phyloP scores from a whole-genome alignment of 1,284 basidiomycete genomes.

The Trametes pubescens region DNA sequence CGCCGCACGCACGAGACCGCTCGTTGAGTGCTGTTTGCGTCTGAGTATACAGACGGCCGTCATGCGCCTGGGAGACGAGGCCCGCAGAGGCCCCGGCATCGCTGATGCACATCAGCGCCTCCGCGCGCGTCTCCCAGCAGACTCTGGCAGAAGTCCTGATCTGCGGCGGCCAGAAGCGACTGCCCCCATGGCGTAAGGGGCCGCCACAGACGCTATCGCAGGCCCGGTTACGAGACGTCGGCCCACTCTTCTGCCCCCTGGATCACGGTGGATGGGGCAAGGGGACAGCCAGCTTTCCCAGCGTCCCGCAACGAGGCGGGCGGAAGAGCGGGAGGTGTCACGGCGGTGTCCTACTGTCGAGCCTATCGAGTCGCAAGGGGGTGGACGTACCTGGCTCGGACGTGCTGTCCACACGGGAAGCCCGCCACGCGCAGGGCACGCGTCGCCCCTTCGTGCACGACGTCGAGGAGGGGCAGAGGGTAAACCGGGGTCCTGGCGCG shows the following conservation, averaged over 20 bases:
- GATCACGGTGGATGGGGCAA: background rate
- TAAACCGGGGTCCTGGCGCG: background rate
- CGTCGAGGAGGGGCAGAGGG: background rate
- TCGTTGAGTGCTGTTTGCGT: conserved; percentile 5
- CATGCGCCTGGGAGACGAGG: conserved; percentile 4
- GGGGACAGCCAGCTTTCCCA: background rate
- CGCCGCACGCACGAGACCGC: conserved; percentile 1
- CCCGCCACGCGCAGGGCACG: conserved; percentile 8
- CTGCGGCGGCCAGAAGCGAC: conserved; percentile 14
- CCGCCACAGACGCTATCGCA: conserved; percentile 4
- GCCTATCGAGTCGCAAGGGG: background rate
- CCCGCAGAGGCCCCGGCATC: conserved; percentile 15
- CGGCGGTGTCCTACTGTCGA: conserved; percentile 1
- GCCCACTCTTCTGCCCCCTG: background rate
- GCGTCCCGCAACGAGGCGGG: conserved; percentile 2
- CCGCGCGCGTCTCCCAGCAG: background rate
- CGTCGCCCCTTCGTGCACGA: background rate
- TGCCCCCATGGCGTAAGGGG: background rate
- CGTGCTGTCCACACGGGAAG: background rate
- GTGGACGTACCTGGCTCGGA: conserved; percentile 11
- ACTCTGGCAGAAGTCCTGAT: conserved; percentile 12
- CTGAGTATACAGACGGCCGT: conserved; percentile 1
- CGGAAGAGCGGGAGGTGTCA: conserved; percentile 8
- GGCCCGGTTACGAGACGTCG: background rate
- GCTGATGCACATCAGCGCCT: conserved; percentile 21